Percentiles rank a stretch among this genome's conserved stretches.
These are phyloP conservation scores for Phytophthora multivora DNA, from an alignment of 352 stramenopile species.

Conservation along the genomic window DNA sequence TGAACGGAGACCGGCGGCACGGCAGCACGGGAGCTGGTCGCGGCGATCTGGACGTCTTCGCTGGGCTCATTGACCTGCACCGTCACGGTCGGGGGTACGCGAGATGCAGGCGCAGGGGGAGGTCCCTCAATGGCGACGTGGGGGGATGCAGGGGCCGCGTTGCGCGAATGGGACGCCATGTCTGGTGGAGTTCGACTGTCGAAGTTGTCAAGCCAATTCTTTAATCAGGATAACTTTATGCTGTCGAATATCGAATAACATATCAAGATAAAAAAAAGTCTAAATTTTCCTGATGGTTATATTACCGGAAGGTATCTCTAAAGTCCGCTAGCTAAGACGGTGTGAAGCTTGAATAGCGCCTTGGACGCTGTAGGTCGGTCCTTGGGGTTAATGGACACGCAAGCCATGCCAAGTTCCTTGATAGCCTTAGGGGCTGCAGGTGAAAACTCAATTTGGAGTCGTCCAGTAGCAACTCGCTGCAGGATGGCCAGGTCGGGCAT, in stretches of 20 bases:
- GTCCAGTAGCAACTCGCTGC: slow-evolving; percentile 50
- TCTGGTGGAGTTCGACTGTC: slow-evolving; percentile 6
- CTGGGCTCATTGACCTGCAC: slow-evolving; percentile 6
- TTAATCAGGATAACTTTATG: too few relatives aligned
- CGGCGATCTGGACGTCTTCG: slow-evolving; percentile 7
- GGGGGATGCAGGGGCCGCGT: neutral
- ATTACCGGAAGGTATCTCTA: slow-evolving; percentile 20
- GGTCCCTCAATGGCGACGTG: slow-evolving; percentile 5
- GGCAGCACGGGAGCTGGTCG: neutral
- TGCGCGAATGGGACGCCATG: slow-evolving; percentile 15
- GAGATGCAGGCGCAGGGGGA: slow-evolving; percentile 8
- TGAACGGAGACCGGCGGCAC: neutral
- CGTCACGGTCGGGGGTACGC: neutral
- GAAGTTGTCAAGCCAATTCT: neutral
- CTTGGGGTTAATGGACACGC: slow-evolving; percentile 41
- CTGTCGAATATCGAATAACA: too few relatives aligned
- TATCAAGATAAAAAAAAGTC: too few relatives aligned
- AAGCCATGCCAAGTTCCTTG: slow-evolving; percentile 36
- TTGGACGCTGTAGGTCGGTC: slow-evolving; percentile 44
- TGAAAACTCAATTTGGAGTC: slow-evolving; percentile 49
- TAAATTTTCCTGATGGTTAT: too few relatives aligned
- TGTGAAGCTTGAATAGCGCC: slow-evolving; percentile 49
- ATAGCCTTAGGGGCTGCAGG: slow-evolving; percentile 21
- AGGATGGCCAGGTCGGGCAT: slow-evolving; percentile 47
- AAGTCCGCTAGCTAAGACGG: slow-evolving; percentile 25